Base-by-base conservation (phyloP, 2,329 filamentous ascomycete species). In the Xylariaceae sp. region DNA sequence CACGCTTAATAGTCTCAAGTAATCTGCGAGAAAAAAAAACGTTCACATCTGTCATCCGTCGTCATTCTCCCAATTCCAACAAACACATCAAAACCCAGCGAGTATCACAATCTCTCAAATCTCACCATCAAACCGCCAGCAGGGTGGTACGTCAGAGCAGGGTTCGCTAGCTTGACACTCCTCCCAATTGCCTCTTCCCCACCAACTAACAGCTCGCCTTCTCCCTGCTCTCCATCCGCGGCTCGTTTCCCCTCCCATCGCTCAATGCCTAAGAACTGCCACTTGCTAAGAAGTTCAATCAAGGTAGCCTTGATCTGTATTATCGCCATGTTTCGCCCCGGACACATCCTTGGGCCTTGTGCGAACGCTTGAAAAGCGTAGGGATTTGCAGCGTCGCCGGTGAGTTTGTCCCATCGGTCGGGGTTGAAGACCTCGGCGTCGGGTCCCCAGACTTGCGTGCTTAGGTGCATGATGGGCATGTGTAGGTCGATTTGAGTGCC, bases 331-430 rank as follows among this genome's bases (percentile, higher is more conserved):
- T 49, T 45, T 19, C 55, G 54, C 0, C 58, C 61, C 10, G 55
- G 53, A 38, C 60, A 64, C 8, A 53, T 57, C 3, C 60, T 54
- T 21, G 61, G 60, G 3, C 60, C 60, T 17, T 59, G 52, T 21
- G 51, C 42, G 42, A 63, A 63, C n/a, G 56, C 43, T 36, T 59
- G 47, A 40, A 56, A 58, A 2, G 58, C 59, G 42, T 55, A 59
- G 1, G 55, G 52, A 80, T 44, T 49, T 5, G 50, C 41, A 0
- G 49, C 51, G 10, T 47, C 48, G 14, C 47, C 52, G 4, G 39
- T 37, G 3, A 56, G 39, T 2, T 10, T 21, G 20, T 55, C 49
- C 59, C 59, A 63, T 14, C 61, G 55, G 6, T 53, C 53, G 2
- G 57, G 57, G 17, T 52, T 22, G 37, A 63, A 57, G 14, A 19